Percentiles rank a stretch among this genome's conserved stretches.
phyloP scores from a whole-genome alignment of 192 early-diverging fungal genomes.

The Blastocladiella britannica region DNA sequence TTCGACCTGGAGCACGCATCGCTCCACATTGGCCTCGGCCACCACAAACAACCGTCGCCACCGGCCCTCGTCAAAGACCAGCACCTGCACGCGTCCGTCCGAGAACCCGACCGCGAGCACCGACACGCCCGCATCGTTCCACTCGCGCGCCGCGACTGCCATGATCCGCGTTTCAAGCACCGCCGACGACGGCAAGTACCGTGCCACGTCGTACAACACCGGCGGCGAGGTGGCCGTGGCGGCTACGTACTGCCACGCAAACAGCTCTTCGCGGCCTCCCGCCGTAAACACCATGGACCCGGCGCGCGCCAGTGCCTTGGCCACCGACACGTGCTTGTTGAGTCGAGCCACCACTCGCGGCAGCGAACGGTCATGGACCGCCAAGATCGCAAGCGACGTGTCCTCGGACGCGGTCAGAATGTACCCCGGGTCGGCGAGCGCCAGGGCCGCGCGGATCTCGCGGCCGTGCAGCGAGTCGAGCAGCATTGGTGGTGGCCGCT shows the following conservation, averaged over 20 bases:
- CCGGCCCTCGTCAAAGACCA: not conserved
- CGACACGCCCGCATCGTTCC: not conserved
- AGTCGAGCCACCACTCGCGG: not conserved
- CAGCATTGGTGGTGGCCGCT: not conserved
- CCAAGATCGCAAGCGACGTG: not conserved
- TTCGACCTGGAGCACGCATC: not conserved
- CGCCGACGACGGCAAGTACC: not conserved
- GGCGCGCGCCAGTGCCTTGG: not conserved
- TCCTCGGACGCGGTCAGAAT: not conserved
- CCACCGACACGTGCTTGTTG: not conserved
- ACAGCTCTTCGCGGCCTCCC: not conserved
- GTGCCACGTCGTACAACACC: not conserved
- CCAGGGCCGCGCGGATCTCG: not conserved
- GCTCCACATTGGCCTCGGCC: not conserved
- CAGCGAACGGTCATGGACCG: not conserved
- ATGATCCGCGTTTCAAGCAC: not conserved
- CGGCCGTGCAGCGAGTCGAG: not conserved
- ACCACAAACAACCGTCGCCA: not conserved
- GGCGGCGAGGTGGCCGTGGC: too few species aligned
- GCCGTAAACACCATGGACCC: not conserved
- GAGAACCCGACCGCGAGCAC: not conserved
- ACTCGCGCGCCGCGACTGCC: not conserved
- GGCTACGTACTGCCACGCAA: not conserved
- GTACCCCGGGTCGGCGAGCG: not conserved
- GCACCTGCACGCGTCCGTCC: not conserved